Base-by-base conservation (phyloP, 139 green algal species). In the Chlorella sp. region DNA sequence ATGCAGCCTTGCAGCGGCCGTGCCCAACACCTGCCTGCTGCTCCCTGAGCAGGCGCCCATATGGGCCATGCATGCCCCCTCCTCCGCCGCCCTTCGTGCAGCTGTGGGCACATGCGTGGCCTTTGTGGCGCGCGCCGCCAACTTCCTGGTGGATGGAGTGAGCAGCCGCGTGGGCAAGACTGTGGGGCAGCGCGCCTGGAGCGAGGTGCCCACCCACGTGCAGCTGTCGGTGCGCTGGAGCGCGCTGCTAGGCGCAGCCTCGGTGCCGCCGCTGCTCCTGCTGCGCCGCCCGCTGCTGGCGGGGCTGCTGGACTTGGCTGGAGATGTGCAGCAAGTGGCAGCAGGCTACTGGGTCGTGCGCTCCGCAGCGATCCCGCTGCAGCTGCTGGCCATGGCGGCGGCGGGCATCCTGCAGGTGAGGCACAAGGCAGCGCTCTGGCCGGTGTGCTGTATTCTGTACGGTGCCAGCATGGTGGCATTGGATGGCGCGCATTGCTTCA, bases 121-220 rank as follows among this genome's bases (percentile, higher is more conserved):
- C 56, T 87, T 92, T 13, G 81, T 87, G 1, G 80, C 82, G 11
- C 79, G 88, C 23, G 63, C 94, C 17, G 94, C 92, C 83, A 95
- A 95, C 74, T 95, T 95, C 56, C 86, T 95, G 62, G 86, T 92
- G 28, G 60, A 73, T n/a, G 90, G 92, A n/a, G 88, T 95, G 25
- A 87, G 69, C 47, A 89, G 89, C 25, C 95, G 94, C 74, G 89
- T 92, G n/a, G 88, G 91, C 36, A 76, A 86, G 25, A 80, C 57
- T 25, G 91, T 91, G 26, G 91, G 91, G 7, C 81, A 64, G 9
- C 57, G 72, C 11, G 86, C 86, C 21, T 94, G 88, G 91, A 23
- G 7, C 21, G 56, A 84, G 25, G 51, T 94, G 38, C 74, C 74
- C 5, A 56, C 44, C 26, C 85, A 86, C 16, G 93, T 94, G 13